A percentile compares a stretch with the other conserved stretches of the same genome.
Conservation (phyloP, 2,329 filamentous ascomycete genomes). For the Aureobasidium vineae region DNA sequence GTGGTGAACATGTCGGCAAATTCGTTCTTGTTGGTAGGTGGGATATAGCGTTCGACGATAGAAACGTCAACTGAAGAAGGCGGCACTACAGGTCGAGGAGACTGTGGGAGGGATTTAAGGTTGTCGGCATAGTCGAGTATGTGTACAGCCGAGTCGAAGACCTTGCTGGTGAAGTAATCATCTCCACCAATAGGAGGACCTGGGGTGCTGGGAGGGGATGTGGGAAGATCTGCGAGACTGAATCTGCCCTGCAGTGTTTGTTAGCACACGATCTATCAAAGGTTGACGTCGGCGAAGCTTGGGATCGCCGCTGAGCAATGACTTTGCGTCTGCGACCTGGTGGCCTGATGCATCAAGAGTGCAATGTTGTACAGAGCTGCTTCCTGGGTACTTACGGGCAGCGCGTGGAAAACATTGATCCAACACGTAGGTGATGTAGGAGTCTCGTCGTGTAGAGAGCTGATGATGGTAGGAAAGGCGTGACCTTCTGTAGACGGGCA, state of each 20-base stretch:
- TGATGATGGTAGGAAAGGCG: constrained; percentile 56
- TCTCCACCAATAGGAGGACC: constrained; percentile 51
- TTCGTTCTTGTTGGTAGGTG: constrained; percentile 58
- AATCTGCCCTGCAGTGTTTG: constrained; percentile 48
- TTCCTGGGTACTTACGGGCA: constrained; percentile 41
- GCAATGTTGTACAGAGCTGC: not conserved
- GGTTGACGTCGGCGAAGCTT: not conserved
- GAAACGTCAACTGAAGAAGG: constrained; percentile 60
- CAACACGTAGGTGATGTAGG: constrained; percentile 54
- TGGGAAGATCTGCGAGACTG: constrained; percentile 60
- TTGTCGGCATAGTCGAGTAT: constrained; percentile 59
- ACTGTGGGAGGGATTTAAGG: constrained; percentile 50
- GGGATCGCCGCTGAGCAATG: not conserved
- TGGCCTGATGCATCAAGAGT: not conserved
- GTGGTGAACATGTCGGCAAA: constrained; percentile 58
- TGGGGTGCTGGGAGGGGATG: constrained; percentile 62
- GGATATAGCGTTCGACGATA: constrained; percentile 64
- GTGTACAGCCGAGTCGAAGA: constrained; percentile 62
- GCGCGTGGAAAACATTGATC: constrained; percentile 64
- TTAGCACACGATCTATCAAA: not conserved
- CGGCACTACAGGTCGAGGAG: constrained; percentile 58
- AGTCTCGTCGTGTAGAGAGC: constrained; percentile 54
- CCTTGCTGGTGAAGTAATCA: constrained; percentile 61
- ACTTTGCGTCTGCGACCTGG: not conserved
- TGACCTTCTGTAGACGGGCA: constrained; percentile 52